Conservation (phyloP, 225 moss, liverwort and hornwort species). For the Marchantia polymorpha region DNA sequence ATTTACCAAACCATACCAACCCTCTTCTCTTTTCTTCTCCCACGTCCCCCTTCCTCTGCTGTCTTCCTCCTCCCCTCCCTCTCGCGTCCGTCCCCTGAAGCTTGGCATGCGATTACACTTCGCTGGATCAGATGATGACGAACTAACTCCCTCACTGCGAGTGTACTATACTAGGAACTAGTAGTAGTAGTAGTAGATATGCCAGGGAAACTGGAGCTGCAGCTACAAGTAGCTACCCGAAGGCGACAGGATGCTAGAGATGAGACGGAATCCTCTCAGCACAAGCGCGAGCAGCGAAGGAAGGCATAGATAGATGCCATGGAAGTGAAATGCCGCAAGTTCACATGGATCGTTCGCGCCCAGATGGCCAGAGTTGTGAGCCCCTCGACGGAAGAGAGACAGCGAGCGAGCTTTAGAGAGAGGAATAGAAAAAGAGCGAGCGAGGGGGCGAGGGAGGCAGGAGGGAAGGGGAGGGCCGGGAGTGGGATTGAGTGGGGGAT, state of each 20-base stretch:
- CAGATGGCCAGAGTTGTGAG: background rate
- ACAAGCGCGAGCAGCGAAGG: too few species aligned
- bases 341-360: too few species aligned
- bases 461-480: background rate
- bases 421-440: background rate
- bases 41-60: too few species aligned
- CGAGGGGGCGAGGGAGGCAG: background rate
- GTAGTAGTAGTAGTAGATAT: too few species aligned
- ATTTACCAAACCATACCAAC: constrained; percentile 3
- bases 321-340: too few species aligned
- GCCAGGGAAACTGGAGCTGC: background rate
- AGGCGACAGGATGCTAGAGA: too few species aligned
- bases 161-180: background rate
- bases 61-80: too few species aligned
- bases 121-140: constrained; percentile 5
- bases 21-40: background rate
- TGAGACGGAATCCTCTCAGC: too few species aligned
- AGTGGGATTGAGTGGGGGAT: background rate
- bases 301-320: too few species aligned
- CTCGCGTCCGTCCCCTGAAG: background rate
- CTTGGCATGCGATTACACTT: background rate
- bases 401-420: background rate
- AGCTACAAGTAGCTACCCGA: background rate
- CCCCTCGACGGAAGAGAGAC: background rate
- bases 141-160: background rate